phyloP scores from a whole-genome alignment of 2,329 filamentous ascomycete species.

The Phyllosticta citriasiana region DNA sequence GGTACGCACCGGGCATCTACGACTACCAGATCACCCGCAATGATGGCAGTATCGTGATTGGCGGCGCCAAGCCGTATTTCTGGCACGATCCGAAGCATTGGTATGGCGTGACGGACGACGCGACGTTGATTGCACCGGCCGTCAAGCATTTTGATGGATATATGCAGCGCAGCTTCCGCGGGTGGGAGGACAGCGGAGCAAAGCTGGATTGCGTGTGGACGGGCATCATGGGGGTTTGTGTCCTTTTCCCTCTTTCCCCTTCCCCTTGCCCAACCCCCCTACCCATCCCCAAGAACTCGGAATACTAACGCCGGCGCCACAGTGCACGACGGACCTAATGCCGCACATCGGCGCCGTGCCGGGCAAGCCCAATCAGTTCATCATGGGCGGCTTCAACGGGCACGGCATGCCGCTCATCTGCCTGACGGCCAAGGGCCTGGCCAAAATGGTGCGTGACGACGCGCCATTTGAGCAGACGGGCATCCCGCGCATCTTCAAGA shows the following conservation, averaged over 20 bases:
- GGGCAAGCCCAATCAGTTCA: constrained; percentile 28
- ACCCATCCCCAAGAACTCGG: not conserved
- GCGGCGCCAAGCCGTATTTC: constrained; percentile 32
- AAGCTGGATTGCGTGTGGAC: constrained; percentile 33
- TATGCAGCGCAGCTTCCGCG: constrained; percentile 39
- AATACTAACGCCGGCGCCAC: not conserved
- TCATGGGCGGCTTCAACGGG: constrained; percentile 42
- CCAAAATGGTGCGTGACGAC: constrained; percentile 29
- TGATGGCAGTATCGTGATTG: constrained; percentile 38
- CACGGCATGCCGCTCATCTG: constrained; percentile 43
- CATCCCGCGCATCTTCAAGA: constrained; percentile 29
- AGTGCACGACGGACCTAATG: constrained; percentile 29
- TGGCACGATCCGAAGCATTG: constrained; percentile 28
- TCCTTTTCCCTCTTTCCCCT: constrained; percentile 13
- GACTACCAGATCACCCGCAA: constrained; percentile 36
- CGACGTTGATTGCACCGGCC: constrained; percentile 32
- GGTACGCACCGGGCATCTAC: constrained; percentile 10
- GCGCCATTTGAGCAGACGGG: constrained; percentile 26
- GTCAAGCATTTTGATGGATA: constrained; percentile 38
- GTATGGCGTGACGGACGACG: constrained; percentile 40
- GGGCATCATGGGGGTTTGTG: constrained; percentile 27
- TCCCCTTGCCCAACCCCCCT: not conserved
- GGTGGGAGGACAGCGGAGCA: constrained; percentile 39
- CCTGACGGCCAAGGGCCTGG: constrained; percentile 31
- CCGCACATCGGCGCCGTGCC: constrained; percentile 39